These are phyloP conservation scores for Penicillium verhagenii DNA, from an alignment of 495 filamentous ascomycete species.

Conservation along the genomic window DNA sequence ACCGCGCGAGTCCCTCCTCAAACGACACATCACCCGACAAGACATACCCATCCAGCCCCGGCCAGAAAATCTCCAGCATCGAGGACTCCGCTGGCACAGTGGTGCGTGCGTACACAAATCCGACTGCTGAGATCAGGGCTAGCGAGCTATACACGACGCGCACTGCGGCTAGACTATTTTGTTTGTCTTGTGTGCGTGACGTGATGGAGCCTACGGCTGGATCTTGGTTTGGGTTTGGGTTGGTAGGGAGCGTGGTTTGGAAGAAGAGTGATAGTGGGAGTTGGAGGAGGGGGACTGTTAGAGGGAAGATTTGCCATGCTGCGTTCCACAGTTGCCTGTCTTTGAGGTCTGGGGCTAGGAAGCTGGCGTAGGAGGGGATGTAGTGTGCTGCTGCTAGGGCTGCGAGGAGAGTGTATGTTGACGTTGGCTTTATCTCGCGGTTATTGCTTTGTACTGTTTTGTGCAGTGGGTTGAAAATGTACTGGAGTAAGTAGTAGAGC, in stretches of 20 bases:
- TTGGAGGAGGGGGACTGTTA: constrained; percentile 17
- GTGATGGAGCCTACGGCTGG: not conserved
- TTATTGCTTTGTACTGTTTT: not conserved
- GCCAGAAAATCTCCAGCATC: not conserved
- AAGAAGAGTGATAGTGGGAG: not conserved
- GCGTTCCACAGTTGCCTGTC: constrained; percentile 11
- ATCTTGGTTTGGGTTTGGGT: too few relatives aligned
- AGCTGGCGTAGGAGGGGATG: constrained; percentile 10
- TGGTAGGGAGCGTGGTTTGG: not conserved
- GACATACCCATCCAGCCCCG: not conserved
- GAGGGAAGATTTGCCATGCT: constrained; percentile 24
- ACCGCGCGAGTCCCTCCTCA: constrained; percentile 2
- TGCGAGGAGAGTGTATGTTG: constrained; percentile 2
- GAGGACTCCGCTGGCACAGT: not conserved
- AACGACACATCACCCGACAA: constrained; percentile 11
- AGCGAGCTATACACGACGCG: not conserved
- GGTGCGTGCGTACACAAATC: not conserved
- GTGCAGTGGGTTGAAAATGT: constrained; percentile 5
- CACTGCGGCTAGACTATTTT: not conserved
- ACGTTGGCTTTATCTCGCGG: not conserved
- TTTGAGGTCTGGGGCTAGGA: constrained; percentile 10
- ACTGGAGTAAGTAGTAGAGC: constrained; percentile 17
- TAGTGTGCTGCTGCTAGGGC: constrained; percentile 11
- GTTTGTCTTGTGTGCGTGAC: not conserved
- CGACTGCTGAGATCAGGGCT: not conserved